Conservation (phyloP, 768 basidiomycete genomes). For the Hygrocybe coccinea region DNA sequence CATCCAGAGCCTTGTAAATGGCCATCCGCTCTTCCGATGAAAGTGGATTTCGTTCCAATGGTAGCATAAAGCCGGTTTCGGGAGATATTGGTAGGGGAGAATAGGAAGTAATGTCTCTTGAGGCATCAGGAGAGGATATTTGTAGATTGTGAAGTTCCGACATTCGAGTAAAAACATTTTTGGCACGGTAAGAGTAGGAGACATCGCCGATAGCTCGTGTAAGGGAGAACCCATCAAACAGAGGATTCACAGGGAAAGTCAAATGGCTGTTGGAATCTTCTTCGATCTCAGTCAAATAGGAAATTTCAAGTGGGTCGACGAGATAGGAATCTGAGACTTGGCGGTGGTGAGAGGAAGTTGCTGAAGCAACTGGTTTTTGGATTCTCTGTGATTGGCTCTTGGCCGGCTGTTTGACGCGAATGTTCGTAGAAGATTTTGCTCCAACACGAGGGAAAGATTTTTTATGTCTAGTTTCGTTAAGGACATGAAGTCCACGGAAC, state of each 20-base stretch:
- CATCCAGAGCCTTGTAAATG: slow-evolving; percentile 49
- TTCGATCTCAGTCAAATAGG: not conserved
- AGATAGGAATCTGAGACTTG: not conserved
- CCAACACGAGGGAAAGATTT: not conserved
- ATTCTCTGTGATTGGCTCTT: not conserved
- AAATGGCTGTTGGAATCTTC: not conserved
- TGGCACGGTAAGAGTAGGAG: not conserved
- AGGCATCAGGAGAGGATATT: not conserved
- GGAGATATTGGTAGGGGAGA: not conserved
- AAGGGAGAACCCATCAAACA: not conserved
- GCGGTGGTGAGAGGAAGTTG: not conserved
- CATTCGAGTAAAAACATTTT: not conserved
- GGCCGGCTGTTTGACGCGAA: not conserved
- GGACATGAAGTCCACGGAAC: not conserved
- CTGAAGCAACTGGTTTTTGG: not conserved
- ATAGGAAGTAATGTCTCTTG: not conserved
- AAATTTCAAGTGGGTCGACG: not conserved
- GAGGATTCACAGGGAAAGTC: not conserved
- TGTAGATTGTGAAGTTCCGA: not conserved
- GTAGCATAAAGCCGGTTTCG: not conserved
- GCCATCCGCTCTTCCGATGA: slow-evolving; percentile 43
- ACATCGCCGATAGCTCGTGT: not conserved
- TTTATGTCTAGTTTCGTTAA: not conserved
- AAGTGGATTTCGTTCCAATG: slow-evolving; percentile 29
- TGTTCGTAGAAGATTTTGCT: not conserved